Evolutionary conservation across 495 filamentous ascomycete species (phyloP).

Genomic region (Aspergillus affinis): DNA sequence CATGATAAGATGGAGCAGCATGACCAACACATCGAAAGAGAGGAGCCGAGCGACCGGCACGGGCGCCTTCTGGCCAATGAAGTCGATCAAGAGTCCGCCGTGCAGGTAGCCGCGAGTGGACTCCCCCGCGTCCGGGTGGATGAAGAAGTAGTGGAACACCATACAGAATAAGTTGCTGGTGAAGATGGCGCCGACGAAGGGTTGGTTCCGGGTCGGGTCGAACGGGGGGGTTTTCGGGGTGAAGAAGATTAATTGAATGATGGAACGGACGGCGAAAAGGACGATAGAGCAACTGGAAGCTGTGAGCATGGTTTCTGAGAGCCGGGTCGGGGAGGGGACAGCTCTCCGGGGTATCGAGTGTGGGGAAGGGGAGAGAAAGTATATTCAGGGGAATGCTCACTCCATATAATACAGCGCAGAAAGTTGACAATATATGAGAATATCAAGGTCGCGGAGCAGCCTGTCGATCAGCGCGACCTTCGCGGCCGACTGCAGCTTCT

Average conservation of each 20-base stretch:
- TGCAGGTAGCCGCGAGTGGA: conserved; percentile 78
- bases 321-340: not conserved
- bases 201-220: conserved; percentile 59
- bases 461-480: conserved; percentile 64
- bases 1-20: conserved; percentile 71
- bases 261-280: conserved; percentile 65
- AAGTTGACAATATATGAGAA: conserved; percentile 76
- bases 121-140: conserved; percentile 67
- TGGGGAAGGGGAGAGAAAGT: not conserved
- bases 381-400: conserved; percentile 48
- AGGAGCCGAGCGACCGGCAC: conserved; percentile 64
- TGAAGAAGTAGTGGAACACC: conserved; percentile 63
- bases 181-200: conserved; percentile 70
- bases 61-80: conserved; percentile 81
- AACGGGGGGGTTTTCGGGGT: conserved; percentile 74
- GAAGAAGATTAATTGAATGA: conserved; percentile 73
- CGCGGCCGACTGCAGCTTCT: conserved; percentile 37
- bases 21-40: conserved; percentile 61
- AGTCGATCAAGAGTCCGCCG: conserved; percentile 81
- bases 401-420: conserved; percentile 89
- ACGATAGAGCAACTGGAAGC: conserved; percentile 70
- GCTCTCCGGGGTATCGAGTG: not conserved
- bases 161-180: conserved; percentile 70
- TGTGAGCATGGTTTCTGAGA: conserved; percentile 3
- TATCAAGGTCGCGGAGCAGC: conserved; percentile 72